Percentiles rank a stretch among this genome's conserved stretches.
These are phyloP conservation scores for Annulohypoxylon moriforme DNA, from an alignment of 495 filamentous ascomycete species.

Conservation along the genomic window DNA sequence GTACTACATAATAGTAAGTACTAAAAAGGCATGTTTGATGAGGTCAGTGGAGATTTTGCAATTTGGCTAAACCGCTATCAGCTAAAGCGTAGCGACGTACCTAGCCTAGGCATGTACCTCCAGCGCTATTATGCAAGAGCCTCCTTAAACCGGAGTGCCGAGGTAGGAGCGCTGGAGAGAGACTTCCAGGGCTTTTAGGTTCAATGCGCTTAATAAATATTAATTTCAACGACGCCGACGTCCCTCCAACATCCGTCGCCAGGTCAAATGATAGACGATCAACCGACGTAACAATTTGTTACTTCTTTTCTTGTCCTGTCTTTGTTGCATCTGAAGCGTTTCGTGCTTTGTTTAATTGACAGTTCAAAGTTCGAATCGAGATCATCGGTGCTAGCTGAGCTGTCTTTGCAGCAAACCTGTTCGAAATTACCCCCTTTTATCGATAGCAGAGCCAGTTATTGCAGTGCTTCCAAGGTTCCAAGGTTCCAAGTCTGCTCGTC, in stretches of 20 bases:
- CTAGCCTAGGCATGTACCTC: conserved; percentile 4
- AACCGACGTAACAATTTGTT: not conserved
- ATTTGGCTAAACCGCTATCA: conserved; percentile 29
- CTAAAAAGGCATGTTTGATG: not conserved
- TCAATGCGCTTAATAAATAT: conserved; percentile 1
- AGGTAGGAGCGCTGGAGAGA: conserved; percentile 26
- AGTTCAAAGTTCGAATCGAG: not conserved
- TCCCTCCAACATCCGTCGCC: not conserved
- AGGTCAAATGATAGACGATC: not conserved
- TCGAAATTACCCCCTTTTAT: conserved; percentile 30
- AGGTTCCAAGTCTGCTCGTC: no score
- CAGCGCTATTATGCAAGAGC: not conserved
- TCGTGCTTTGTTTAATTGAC: conserved; percentile 19
- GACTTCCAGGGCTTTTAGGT: not conserved
- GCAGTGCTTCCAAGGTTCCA: no score
- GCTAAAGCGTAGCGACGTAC: not conserved
- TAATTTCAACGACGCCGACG: conserved; percentile 9
- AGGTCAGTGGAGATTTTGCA: conserved; percentile 28
- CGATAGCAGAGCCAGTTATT: conserved; percentile 7
- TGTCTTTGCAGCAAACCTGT: not conserved
- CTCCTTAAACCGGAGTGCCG: conserved; percentile 41
- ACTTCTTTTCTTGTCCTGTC: not conserved
- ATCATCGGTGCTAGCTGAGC: not conserved
- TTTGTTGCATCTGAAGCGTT: conserved; percentile 11
- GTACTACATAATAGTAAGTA: not conserved